A percentile compares a stretch with the other conserved stretches of the same genome.
Conservation (phyloP, 2,329 filamentous ascomycete genomes). For the Cryphonectria carpinicola region DNA sequence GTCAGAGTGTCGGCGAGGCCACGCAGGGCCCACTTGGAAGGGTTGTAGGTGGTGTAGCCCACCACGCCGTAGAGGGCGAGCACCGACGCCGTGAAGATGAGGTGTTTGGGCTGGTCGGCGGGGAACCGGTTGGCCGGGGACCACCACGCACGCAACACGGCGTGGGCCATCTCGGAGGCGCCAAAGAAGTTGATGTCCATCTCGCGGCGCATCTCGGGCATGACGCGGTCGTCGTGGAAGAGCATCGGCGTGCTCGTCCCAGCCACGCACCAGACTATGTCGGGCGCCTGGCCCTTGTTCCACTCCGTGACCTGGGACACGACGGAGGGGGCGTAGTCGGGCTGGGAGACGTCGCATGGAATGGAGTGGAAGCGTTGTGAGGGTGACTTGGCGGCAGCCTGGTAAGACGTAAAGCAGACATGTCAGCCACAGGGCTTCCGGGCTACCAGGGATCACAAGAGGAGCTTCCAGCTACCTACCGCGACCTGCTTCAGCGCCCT, state of each 20-base stretch:
- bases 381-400: slow-evolving; percentile 67
- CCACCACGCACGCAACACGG: slow-evolving; percentile 77
- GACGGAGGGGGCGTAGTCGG: slow-evolving; percentile 70
- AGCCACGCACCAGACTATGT: slow-evolving; percentile 91
- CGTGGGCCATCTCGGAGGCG: slow-evolving; percentile 82
- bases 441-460: background rate
- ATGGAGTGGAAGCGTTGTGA: slow-evolving; percentile 83
- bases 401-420: background rate
- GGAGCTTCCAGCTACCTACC: slow-evolving; percentile 41
- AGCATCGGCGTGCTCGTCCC: slow-evolving; percentile 75
- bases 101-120: slow-evolving; percentile 65
- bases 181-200: slow-evolving; percentile 96
- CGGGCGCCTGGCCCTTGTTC: slow-evolving; percentile 75
- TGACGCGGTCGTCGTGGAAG: slow-evolving; percentile 76
- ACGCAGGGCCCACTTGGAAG: slow-evolving; percentile 83
- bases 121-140: slow-evolving; percentile 46
- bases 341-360: slow-evolving; percentile 76
- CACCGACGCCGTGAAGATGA: slow-evolving; percentile 85
- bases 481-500: slow-evolving; percentile 58
- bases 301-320: slow-evolving; percentile 74
- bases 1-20: slow-evolving; percentile 80
- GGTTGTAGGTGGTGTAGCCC: slow-evolving; percentile 83
- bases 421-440: slow-evolving; percentile 37
- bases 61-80: slow-evolving; percentile 75
- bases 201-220: slow-evolving; percentile 69